Base-by-base conservation (phyloP, 352 stramenopile species). In the Phytopythium cucurbitacearum region DNA sequence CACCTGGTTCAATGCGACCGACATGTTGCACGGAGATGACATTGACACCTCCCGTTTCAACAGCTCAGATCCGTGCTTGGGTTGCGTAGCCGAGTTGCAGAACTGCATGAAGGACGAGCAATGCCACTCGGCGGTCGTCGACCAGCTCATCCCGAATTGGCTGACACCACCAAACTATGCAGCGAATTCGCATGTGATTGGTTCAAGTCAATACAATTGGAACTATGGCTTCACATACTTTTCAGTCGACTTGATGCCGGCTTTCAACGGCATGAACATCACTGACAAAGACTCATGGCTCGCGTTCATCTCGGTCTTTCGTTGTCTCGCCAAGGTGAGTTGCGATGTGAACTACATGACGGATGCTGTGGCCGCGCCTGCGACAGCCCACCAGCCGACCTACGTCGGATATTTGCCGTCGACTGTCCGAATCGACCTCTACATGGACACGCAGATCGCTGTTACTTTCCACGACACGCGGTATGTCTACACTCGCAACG, bases 261-360 rank as follows among this genome's bases (percentile, higher is more conserved):
- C 5, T 13, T 7, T 15, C 34, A 40, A 9, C n/a, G 6, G 13
- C 6, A 15, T 8, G 1, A 7, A 40, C 0, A 13, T 51, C 13
- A 28, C 1, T 33, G 36, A 51, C n/a, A 35, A 51, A 43, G 35
- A 42, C 5, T 10, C 46, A 1, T 51, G 46, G 46, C 5, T 35
- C 13, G 35, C 15, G n/a, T 42, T 51, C 16, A 15, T n/a, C 3
- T 7, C 1, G 0, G 16, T 48, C 7, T 40, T 56, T n/a, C 39
- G 12, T 11, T 56, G 50, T 36, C 16, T 56, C 3, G 35, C 50
- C 34, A 33, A 13, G 2, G 42, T 35, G 28, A 0, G n/a, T 11
- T 56, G 35, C 32, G 50, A 56, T 12, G 32, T 56, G 40, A 10
- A 12, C 5, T 56, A 56, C 50, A 56, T 56, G 50, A 42, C n/a